Evolutionary conservation across 202 grass and related monocot species (phyloP).

Genomic region (Carex arenaria): DNA sequence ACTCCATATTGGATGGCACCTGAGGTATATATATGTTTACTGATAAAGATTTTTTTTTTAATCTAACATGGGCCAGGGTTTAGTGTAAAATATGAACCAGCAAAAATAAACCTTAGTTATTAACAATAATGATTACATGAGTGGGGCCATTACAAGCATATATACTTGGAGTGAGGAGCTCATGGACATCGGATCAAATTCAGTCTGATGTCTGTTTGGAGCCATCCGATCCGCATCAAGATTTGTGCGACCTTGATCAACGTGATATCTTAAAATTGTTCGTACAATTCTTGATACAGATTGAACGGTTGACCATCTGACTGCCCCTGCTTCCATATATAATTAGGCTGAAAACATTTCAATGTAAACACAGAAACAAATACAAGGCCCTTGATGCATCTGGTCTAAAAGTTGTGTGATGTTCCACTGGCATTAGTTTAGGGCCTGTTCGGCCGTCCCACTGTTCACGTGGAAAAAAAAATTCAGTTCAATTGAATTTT

Average conservation of each 20-base stretch:
- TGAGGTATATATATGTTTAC: constrained; percentile 25
- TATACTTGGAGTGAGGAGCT: not conserved
- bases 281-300: too few species aligned
- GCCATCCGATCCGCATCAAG: too few species aligned
- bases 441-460: too few species aligned
- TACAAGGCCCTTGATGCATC: not conserved
- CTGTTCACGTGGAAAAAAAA: too few species aligned
- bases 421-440: not conserved
- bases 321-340: too few species aligned
- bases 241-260: too few species aligned
- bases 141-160: not conserved
- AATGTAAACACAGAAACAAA: not conserved
- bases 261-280: too few species aligned
- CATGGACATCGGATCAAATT: too few species aligned
- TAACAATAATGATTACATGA: not conserved
- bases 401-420: not conserved
- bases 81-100: not conserved
- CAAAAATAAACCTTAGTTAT: not conserved
- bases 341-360: not conserved
- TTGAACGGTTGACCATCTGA: too few species aligned
- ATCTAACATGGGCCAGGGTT: not conserved
- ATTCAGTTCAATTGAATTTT: too few species aligned
- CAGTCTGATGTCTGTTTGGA: too few species aligned
- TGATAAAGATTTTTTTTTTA: too few species aligned
- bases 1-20: constrained; percentile 97